Percentiles rank a stretch among this genome's conserved stretches.
Conservation (phyloP, 805 yeast species). For the Saturnispora hagleri region DNA sequence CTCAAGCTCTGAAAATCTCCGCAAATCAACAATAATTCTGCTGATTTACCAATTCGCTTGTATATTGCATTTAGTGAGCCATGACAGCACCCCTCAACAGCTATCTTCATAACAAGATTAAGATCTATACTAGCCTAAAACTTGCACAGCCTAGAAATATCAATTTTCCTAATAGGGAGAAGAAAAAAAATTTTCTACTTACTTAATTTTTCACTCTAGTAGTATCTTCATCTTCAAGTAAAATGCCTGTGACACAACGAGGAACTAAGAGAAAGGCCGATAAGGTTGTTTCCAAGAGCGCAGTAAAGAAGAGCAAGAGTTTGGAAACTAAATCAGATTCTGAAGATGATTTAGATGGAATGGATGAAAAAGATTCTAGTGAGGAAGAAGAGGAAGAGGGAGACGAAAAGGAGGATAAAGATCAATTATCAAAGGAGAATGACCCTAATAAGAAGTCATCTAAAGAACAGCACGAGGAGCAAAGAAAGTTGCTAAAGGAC, state of each 20-base stretch:
- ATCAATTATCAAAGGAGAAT: constrained; percentile 11
- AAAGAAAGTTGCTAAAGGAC: constrained; percentile 65
- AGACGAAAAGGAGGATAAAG: constrained; percentile 23
- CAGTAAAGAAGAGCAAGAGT: constrained; percentile 22
- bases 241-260: constrained; percentile 16
- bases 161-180: background rate
- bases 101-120: constrained; percentile 31
- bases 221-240: background rate
- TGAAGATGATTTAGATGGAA: constrained; percentile 24
- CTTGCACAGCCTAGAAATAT: constrained; percentile 4
- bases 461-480: constrained; percentile 72
- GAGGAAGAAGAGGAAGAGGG: constrained; percentile 26
- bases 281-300: constrained; percentile 1
- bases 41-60: constrained; percentile 20
- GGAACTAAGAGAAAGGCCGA: constrained; percentile 18
- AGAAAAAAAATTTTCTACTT: constrained; percentile 1
- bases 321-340: constrained; percentile 13
- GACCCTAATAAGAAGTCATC: constrained; percentile 38
- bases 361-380: constrained; percentile 24
- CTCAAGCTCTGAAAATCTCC: constrained; percentile 91
- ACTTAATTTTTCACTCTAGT: background rate
- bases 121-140: background rate
- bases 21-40: constrained; percentile 64
- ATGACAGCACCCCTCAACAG: constrained; percentile 87
- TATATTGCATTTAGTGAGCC: constrained; percentile 65